Evolutionary conservation across 768 basidiomycete species (phyloP).

Genomic region (Glaciozyma antarctica): DNA sequence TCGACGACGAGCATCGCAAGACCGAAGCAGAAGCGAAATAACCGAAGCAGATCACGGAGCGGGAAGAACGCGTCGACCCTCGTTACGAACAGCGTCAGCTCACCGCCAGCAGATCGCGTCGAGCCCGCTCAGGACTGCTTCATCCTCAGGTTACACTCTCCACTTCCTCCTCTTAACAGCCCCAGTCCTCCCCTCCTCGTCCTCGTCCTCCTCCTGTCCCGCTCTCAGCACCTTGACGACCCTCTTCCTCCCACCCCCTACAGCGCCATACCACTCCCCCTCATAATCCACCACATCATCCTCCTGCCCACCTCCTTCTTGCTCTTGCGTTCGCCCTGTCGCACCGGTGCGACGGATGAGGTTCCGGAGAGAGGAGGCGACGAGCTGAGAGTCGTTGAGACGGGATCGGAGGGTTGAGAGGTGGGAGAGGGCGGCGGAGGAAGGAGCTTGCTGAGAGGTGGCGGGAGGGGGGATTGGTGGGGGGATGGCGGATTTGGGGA

Average conservation of each 20-base stretch:
- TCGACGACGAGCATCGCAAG: no score
- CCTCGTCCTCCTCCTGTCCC: neutral
- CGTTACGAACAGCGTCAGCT: no score
- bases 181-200: neutral
- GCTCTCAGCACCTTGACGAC: constrained; percentile 7
- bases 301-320: neutral
- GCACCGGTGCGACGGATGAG: constrained; percentile 19
- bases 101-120: no score
- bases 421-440: constrained; percentile 17
- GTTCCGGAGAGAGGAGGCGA: constrained; percentile 23
- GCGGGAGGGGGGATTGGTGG: constrained; percentile 12
- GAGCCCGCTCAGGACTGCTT: no score
- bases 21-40: no score
- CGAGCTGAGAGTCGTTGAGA: constrained; percentile 28
- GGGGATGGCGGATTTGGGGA: constrained; percentile 18
- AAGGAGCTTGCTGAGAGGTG: constrained; percentile 20
- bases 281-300: constrained; percentile 28
- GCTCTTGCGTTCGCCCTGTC: neutral
- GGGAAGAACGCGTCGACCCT: no score
- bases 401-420: constrained; percentile 27
- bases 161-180: constrained; percentile 14
- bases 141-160: constrained; percentile 5
- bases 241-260: constrained; percentile 1
- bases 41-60: no score
- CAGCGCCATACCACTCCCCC: constrained; percentile 23